Evolutionary conservation across 768 basidiomycete species (phyloP), one percentile per base, ranked within the genome.

Genomic region (Butyriboletus loyo): DNA sequence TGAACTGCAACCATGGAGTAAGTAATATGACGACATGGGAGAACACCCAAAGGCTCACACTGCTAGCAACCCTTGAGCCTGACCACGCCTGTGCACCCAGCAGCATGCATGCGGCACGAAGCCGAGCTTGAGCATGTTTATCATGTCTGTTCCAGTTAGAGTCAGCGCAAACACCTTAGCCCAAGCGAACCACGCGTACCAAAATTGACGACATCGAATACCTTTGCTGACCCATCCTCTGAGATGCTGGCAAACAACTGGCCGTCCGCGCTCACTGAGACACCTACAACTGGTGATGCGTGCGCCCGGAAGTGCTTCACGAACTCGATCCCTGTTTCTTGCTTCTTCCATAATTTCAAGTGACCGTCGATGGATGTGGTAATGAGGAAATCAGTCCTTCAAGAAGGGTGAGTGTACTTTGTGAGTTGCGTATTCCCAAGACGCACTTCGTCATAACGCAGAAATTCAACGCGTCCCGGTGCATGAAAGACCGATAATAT

Each of bases 331-430:
- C 95, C 96, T 7, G 77, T 68, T 21, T 94, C 89, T 73, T 97
- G 94, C 71, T 99, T 99, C 77, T 97, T 98, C 97, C 97, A 99
- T n/a, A 99, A 72, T 69, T 99, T 99, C 57, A 98, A 71, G 70
- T 94, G 89, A 2, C 97, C 97, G 66, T 98, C 97, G 10, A 93
- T 71, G 3, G 96, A 98, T 1, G 96, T 94, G 7, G 97, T 99
- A 44, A 99, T 79, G 38, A 98, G 65, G 64, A 98, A 99, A 52
- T 93, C 86, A 13, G 93, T 96, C 69, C 96, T 97, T 60, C 4
- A 11, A 30, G 3, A 25, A 38, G n/a, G 5, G 14, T 70, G 28
- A 66, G 57, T 35, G 5, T 21, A 3, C 17, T 10, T 13, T 5
- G 14, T 14, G 30, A 15, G 21, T 30, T 31, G 21, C 3, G 9